These are phyloP conservation scores for Penicillium sp. DNA, from an alignment of 2,329 filamentous ascomycete genomes.

Conservation along the genomic window DNA sequence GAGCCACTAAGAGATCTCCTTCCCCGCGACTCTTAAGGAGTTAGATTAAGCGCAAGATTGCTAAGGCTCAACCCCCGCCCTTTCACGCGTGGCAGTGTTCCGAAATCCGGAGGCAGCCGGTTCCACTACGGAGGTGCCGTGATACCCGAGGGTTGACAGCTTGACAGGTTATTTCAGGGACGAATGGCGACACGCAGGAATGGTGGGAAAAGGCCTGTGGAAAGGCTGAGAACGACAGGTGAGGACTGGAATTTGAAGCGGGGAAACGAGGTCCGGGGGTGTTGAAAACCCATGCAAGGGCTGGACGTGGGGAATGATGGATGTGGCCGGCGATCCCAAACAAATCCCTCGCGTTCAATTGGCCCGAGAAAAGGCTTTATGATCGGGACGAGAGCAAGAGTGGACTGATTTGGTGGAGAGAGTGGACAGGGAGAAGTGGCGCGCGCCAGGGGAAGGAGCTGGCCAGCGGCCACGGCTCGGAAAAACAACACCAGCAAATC, in stretches of 20 bases:
- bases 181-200: neutral
- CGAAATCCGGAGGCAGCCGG: slow-evolving; percentile 4
- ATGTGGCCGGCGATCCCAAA: neutral
- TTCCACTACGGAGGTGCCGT: slow-evolving; percentile 1
- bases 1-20: neutral
- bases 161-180: neutral
- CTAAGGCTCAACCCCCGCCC: slow-evolving; percentile 12
- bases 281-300: neutral
- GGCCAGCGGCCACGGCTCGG: neutral
- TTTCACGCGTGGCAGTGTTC: slow-evolving; percentile 10
- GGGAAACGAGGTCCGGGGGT: slow-evolving; percentile 8
- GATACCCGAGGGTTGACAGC: slow-evolving; percentile 7
- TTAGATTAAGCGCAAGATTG: slow-evolving; percentile 7
- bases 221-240: neutral
- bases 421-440: neutral
- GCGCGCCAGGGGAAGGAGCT: neutral
- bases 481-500: slow-evolving; percentile 2
- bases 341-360: neutral
- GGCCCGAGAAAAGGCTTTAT: slow-evolving; percentile 1
- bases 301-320: slow-evolving; percentile 1
- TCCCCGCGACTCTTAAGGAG: slow-evolving; percentile 11
- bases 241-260: neutral
- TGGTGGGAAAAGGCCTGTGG: neutral
- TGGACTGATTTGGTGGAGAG: slow-evolving; percentile 5
- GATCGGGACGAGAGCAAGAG: neutral